Evolutionary conservation across 257 asterid species (phyloP), one percentile per base, ranked within the genome.

Genomic region (Penstemon eatonii): DNA sequence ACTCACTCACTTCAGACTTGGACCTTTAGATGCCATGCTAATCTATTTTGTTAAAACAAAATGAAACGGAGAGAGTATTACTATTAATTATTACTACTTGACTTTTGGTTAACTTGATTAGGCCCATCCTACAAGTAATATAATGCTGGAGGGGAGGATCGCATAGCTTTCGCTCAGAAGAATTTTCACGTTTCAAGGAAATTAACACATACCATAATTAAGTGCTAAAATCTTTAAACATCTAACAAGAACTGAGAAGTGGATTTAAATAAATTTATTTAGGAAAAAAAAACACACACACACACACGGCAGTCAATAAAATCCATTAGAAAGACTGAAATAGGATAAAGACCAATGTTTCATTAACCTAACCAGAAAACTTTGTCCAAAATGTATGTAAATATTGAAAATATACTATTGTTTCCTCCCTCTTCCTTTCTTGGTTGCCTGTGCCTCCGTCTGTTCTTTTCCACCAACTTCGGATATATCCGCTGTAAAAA

Each of bases 371-470:
- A 64, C 46, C 39, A 5, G 40, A 36, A 25, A 70, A 64, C 71
- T 44, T 58, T 50, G 69, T 8, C 66, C 8, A 3, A 74, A 63
- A 64, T 70, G 37, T 18, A 56, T 49, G 42, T 19, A 52, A 73
- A 65, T 60, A 56, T 13, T 19, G 58, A 56, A 53, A 68, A 56
- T 47, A 66, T 7, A 43, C 81, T 81, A 85, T 72, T 88, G 92
- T 60, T 88, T 88, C 80, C 95, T 72, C 63, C 92, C 90, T 83
- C 92, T 82, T 18, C 92, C 92, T 80, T 83, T 85, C 83, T 84
- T 84, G 75, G 86, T 67, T 63, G 87, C 84, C 67, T 78, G 88
- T 55, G 82, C 84, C 56, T 85, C 95, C 10, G 59, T 63, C 60
- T 85, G 92, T 73, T 85, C 92, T 81, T 84, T 88, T 62, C 90